phyloP scores from a whole-genome alignment of 306 rosid genomes.

The Acacia confusa region DNA sequence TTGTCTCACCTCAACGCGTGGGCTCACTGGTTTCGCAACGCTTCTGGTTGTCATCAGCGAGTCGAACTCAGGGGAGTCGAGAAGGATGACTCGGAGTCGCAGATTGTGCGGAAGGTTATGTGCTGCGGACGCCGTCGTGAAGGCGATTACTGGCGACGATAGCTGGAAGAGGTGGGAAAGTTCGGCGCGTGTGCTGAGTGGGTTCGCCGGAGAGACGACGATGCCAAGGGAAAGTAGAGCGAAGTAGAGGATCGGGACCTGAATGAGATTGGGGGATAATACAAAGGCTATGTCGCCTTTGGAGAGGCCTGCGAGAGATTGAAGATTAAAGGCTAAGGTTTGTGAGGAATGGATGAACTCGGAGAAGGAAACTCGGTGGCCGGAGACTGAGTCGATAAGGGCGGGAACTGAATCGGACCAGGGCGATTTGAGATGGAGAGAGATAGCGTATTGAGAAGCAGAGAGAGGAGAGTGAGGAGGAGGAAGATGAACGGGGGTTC shows the following conservation, averaged over 20 bases:
- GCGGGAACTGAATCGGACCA: constrained; percentile 41
- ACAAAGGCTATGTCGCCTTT: constrained; percentile 48
- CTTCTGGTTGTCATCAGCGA: constrained; percentile 12
- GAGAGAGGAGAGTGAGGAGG: constrained; percentile 39
- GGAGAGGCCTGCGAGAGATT: constrained; percentile 36
- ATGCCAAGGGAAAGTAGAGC: constrained; percentile 58
- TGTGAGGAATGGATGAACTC: constrained; percentile 31
- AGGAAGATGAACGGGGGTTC: constrained; percentile 48
- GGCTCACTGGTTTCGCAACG: background rate
- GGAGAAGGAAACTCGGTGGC: constrained; percentile 36
- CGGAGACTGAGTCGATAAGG: constrained; percentile 39
- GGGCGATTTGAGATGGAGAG: constrained; percentile 41
- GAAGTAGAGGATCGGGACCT: constrained; percentile 58
- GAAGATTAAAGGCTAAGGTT: constrained; percentile 50
- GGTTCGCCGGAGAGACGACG: constrained; percentile 55
- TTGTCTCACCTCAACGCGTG: constrained; percentile 37
- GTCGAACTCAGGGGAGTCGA: constrained; percentile 61
- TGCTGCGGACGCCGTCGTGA: constrained; percentile 34
- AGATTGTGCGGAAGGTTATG: background rate
- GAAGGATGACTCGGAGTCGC: constrained; percentile 18
- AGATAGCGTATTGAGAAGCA: constrained; percentile 35
- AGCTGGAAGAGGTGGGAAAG: constrained; percentile 33
- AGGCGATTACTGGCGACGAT: constrained; percentile 43
- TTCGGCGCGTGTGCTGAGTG: constrained; percentile 44
- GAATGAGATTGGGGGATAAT: constrained; percentile 41